These are phyloP conservation scores for Babesia sp. DNA, from an alignment of 169 alveolate genomes.

Conservation along the genomic window DNA sequence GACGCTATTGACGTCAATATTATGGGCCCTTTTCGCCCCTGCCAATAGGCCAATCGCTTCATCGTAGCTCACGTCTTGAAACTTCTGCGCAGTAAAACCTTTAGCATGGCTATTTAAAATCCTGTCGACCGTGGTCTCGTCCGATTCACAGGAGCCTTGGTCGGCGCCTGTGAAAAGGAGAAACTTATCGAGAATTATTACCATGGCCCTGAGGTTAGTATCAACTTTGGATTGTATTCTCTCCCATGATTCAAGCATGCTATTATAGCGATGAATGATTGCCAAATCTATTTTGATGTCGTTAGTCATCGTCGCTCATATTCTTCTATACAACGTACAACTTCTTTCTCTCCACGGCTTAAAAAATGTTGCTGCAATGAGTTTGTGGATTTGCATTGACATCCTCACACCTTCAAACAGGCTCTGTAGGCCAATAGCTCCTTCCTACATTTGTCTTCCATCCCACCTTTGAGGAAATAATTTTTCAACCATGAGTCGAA, in stretches of 20 bases:
- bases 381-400: background rate
- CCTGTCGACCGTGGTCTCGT: background rate
- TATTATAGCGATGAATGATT: background rate
- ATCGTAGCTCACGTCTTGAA: background rate
- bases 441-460: slow-evolving; percentile 69
- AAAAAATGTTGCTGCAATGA: slow-evolving; percentile 38
- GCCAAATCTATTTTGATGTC: background rate
- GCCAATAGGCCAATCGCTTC: slow-evolving; percentile 16
- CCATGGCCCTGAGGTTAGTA: slow-evolving; percentile 41
- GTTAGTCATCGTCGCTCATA: slow-evolving; percentile 19
- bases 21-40: background rate
- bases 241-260: slow-evolving; percentile 29
- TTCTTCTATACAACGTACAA: slow-evolving; percentile 29
- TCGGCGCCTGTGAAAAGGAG: slow-evolving; percentile 42
- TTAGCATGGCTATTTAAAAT: background rate
- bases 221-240: slow-evolving; percentile 4
- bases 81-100: background rate
- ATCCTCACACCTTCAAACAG: slow-evolving; percentile 69
- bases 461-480: slow-evolving; percentile 74
- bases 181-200: slow-evolving; percentile 42
- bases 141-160: background rate
- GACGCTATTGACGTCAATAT: background rate
- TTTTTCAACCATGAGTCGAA: slow-evolving; percentile 73
- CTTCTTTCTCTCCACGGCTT: slow-evolving; percentile 35
- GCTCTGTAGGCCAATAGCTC: slow-evolving; percentile 70